phyloP scores from a whole-genome alignment of 2,329 filamentous ascomycete species.

The Macrophomina phaseolina region DNA sequence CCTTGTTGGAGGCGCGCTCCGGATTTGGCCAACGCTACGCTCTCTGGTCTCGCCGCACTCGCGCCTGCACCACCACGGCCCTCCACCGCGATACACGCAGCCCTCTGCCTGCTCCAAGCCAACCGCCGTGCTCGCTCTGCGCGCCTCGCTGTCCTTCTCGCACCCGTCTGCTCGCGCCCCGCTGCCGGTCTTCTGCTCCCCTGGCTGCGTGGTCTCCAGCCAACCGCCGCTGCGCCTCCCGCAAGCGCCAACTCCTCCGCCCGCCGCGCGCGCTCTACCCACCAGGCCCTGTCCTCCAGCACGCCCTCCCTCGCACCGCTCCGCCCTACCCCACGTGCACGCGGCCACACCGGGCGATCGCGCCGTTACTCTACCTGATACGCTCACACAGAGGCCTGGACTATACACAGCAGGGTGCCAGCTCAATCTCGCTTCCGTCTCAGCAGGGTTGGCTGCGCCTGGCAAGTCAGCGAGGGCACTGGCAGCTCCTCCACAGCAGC shows the following conservation, averaged over 20 bases:
- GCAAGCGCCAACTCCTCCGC: constrained; percentile 23
- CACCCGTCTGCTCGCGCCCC: neutral
- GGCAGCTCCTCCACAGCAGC: constrained; percentile 23
- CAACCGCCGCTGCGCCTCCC: constrained; percentile 6
- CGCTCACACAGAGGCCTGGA: constrained; percentile 19
- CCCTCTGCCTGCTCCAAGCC: neutral
- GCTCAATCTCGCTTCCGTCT: constrained; percentile 29
- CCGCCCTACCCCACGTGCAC: constrained; percentile 26
- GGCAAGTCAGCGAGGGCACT: constrained; percentile 17
- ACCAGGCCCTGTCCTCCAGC: neutral
- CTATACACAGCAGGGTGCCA: constrained; percentile 22
- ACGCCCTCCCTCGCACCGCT: constrained; percentile 18
- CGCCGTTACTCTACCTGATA: constrained; percentile 21
- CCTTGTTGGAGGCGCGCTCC: constrained; percentile 17
- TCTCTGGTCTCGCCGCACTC: constrained; percentile 15
- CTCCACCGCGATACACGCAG: constrained; percentile 14
- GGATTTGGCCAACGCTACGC: constrained; percentile 9
- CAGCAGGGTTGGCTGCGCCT: constrained; percentile 27
- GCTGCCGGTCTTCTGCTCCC: constrained; percentile 6
- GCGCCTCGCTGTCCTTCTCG: neutral
- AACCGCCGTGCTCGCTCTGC: neutral
- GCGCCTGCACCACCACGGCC: constrained; percentile 20
- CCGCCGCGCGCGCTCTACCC: constrained; percentile 14
- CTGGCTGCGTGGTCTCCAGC: constrained; percentile 8
- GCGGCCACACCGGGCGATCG: constrained; percentile 20